Conservation (phyloP, 108 stramenopile genomes). For the Nitzschia putrida region DNA sequence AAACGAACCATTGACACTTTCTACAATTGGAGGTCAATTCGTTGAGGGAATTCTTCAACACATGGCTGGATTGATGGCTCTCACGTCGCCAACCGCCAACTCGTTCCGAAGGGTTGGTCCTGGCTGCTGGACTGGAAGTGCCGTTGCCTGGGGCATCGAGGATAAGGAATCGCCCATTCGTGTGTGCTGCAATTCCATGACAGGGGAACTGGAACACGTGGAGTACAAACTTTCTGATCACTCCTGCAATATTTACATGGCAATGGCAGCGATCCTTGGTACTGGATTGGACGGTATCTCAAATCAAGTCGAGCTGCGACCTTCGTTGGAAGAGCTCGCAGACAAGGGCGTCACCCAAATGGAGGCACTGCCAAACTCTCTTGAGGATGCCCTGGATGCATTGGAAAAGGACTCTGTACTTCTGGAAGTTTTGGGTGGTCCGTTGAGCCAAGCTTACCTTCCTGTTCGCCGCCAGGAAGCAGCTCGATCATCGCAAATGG, state of each 20-base stretch:
- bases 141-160: slow-evolving; percentile 71
- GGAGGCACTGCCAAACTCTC: slow-evolving; percentile 45
- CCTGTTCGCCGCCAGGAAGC: slow-evolving; percentile 54
- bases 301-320: slow-evolving; percentile 40
- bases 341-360: background rate
- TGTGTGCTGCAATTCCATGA: slow-evolving; percentile 53
- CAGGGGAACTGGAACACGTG: slow-evolving; percentile 58
- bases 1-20: slow-evolving; percentile 15
- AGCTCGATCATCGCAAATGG: slow-evolving; percentile 13
- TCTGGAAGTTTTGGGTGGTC: slow-evolving; percentile 43
- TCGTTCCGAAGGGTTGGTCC: slow-evolving; percentile 75
- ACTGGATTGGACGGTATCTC: slow-evolving; percentile 71
- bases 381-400: slow-evolving; percentile 52
- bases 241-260: slow-evolving; percentile 74
- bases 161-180: slow-evolving; percentile 78
- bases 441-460: slow-evolving; percentile 56
- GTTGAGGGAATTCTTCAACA: slow-evolving; percentile 76
- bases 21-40: slow-evolving; percentile 43
- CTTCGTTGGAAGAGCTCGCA: slow-evolving; percentile 26
- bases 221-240: slow-evolving; percentile 73
- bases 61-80: slow-evolving; percentile 64
- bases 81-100: slow-evolving; percentile 69
- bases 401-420: slow-evolving; percentile 50
- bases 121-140: slow-evolving; percentile 82
- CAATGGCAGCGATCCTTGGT: slow-evolving; percentile 59